A percentile compares a stretch with the other conserved stretches of the same genome.
phyloP scores from a whole-genome alignment of 2,329 filamentous ascomycete species.

The Sporothrix humicola region DNA sequence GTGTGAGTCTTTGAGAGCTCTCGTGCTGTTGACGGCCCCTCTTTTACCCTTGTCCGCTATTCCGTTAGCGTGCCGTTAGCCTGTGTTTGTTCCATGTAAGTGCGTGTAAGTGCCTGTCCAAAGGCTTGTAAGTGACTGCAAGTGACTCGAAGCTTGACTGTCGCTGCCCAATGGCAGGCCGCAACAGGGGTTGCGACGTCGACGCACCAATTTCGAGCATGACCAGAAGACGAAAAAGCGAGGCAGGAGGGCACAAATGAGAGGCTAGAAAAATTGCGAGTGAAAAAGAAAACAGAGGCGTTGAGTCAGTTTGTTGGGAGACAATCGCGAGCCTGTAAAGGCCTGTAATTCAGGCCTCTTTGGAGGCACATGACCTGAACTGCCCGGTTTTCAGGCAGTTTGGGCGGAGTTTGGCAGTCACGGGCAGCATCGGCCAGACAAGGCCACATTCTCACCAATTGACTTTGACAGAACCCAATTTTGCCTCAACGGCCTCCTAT shows the following conservation, averaged over 20 bases:
- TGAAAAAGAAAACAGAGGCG: too few species aligned
- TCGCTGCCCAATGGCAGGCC: slow-evolving; percentile 30
- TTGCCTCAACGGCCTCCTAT: background rate
- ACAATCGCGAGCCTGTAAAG: background rate
- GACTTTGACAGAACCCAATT: background rate
- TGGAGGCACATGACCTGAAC: slow-evolving; percentile 3
- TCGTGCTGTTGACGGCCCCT: background rate
- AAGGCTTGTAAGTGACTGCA: too few species aligned
- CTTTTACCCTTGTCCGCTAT: too few species aligned
- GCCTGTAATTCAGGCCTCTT: background rate
- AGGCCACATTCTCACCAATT: background rate
- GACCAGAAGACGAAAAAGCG: slow-evolving; percentile 2
- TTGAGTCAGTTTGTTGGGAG: too few species aligned
- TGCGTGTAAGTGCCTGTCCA: too few species aligned
- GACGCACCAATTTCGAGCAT: slow-evolving; percentile 27
- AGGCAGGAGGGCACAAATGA: too few species aligned
- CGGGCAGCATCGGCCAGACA: too few species aligned
- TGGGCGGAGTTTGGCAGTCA: too few species aligned
- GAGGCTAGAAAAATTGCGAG: background rate
- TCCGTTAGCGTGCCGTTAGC: slow-evolving; percentile 19
- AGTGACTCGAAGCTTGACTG: slow-evolving; percentile 1
- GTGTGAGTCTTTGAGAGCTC: background rate
- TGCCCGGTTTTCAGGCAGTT: background rate
- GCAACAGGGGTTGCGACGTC: slow-evolving; percentile 10
- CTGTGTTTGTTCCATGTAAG: background rate